Conservation (phyloP, 441 rosid genomes). For the Erodium trifolium region DNA sequence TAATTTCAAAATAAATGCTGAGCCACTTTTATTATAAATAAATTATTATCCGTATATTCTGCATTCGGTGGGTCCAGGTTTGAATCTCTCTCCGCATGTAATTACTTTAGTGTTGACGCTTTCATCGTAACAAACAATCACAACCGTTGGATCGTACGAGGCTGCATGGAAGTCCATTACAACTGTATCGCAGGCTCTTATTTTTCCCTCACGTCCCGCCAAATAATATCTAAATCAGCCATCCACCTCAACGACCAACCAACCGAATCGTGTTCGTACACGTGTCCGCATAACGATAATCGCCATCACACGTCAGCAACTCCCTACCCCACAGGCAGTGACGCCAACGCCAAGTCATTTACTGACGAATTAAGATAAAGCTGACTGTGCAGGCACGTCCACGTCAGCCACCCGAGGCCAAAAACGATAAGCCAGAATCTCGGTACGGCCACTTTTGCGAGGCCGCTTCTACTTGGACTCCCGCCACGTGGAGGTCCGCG, state of each 20-base stretch:
- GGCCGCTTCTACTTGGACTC: not conserved
- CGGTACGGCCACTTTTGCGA: constrained; percentile 15
- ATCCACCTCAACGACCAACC: not conserved
- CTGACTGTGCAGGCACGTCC: constrained; percentile 30
- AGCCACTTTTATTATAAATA: too few relatives aligned
- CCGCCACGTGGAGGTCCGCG: constrained; percentile 26
- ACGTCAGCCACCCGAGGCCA: constrained; percentile 30
- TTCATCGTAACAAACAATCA: not conserved
- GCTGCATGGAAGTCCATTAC: not conserved
- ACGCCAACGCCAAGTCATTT: not conserved
- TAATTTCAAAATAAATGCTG: too few relatives aligned
- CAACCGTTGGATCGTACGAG: not conserved
- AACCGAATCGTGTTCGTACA: not conserved
- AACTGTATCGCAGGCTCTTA: not conserved
- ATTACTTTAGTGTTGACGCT: not conserved
- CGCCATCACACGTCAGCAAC: not conserved
- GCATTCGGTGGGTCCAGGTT: not conserved
- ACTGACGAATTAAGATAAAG: not conserved
- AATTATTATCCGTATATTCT: not conserved
- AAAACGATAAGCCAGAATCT: constrained; percentile 44
- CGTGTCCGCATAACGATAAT: not conserved
- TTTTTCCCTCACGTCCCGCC: not conserved
- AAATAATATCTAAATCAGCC: not conserved
- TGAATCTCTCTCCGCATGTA: not conserved
- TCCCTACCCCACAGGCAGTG: not conserved